Evolutionary conservation across 176 grass and related monocot genomes (phyloP).

Genomic region (Alopecurus myosuroides): DNA sequence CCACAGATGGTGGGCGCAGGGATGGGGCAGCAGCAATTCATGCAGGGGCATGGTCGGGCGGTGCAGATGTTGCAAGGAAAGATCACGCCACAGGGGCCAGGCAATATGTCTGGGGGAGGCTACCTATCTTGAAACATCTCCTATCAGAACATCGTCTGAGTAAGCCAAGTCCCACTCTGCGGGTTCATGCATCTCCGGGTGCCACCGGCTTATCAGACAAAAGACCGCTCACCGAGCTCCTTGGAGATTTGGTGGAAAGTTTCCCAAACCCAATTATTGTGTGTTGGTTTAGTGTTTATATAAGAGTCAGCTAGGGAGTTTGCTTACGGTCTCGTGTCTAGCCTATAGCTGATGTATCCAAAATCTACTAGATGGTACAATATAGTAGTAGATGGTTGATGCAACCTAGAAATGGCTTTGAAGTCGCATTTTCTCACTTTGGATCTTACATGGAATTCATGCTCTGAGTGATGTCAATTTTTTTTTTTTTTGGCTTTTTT

Average conservation of each 20-base stretch:
- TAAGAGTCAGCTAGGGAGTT: not conserved
- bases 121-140: conserved; percentile 45
- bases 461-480: too few species aligned
- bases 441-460: too few species aligned
- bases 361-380: not conserved
- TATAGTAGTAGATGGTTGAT: not conserved
- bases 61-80: conserved; percentile 83
- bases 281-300: not conserved
- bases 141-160: not conserved
- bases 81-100: conserved; percentile 38
- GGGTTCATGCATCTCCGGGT: not conserved
- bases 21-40: conserved; percentile 66
- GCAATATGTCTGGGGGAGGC: conserved; percentile 57
- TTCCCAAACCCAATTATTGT: not conserved
- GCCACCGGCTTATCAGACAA: not conserved
- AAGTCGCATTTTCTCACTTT: too few species aligned
- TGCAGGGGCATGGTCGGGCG: conserved; percentile 54
- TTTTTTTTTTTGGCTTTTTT: too few species aligned
- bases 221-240: not conserved
- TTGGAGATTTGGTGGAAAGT: not conserved
- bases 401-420: too few species aligned
- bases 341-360: not conserved
- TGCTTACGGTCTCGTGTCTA: not conserved
- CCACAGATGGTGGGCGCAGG: conserved; percentile 56
- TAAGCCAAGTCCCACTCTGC: not conserved